phyloP scores from a whole-genome alignment of 495 filamentous ascomycete species.

The Pseudomonodictys pantanalensis region DNA sequence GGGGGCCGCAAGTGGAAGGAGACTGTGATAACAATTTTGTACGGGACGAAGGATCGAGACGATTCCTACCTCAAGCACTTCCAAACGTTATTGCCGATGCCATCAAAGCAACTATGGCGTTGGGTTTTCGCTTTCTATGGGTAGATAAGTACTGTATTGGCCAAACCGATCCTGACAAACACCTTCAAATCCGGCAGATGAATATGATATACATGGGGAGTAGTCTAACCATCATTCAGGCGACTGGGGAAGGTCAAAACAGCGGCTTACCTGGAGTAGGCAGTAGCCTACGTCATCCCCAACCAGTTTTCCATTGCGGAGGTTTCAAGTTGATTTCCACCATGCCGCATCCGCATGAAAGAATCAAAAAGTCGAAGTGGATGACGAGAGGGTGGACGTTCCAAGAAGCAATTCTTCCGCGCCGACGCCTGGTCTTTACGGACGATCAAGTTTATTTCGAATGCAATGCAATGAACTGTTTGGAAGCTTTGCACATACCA shows the following conservation, averaged over 20 bases:
- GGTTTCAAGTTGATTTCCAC: too few relatives aligned
- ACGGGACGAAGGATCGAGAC: too few relatives aligned
- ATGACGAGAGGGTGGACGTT: slow-evolving; percentile 8
- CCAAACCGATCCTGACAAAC: background rate
- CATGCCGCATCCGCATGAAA: too few relatives aligned
- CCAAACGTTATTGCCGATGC: slow-evolving; percentile 5
- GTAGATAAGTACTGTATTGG: slow-evolving; percentile 1
- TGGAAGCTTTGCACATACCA: background rate
- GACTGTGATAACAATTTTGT: too few relatives aligned
- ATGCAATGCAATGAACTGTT: background rate
- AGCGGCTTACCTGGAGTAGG: background rate
- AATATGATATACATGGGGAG: background rate
- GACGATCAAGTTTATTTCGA: slow-evolving; percentile 12
- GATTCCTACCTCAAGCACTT: background rate
- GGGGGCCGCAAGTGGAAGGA: too few relatives aligned
- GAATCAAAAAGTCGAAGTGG: background rate
- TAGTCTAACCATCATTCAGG: background rate
- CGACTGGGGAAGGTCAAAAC: background rate
- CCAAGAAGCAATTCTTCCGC: slow-evolving; percentile 5
- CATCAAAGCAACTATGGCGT: background rate
- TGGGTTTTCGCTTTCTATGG: slow-evolving; percentile 7
- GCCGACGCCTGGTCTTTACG: slow-evolving; percentile 2
- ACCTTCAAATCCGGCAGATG: background rate
- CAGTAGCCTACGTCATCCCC: too few relatives aligned
- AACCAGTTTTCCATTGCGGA: too few relatives aligned